A percentile compares a stretch with the other conserved stretches of the same genome.
These are phyloP conservation scores for Russula abietina DNA, from an alignment of 768 basidiomycete species.

Conservation along the genomic window DNA sequence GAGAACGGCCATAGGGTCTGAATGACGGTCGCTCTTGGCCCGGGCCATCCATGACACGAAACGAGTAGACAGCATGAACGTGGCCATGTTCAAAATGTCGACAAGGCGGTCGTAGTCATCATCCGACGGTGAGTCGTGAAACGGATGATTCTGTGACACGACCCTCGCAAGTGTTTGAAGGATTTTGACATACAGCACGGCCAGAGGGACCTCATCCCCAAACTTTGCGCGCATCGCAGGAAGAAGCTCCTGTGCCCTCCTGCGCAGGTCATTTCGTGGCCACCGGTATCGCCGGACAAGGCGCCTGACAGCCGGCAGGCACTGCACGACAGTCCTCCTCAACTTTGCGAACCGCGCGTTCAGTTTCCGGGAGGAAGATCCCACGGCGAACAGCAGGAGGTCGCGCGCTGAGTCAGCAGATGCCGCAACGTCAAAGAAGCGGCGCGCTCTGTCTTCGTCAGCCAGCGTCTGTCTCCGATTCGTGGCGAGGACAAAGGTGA, in stretches of 20 bases:
- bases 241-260: constrained; percentile 17
- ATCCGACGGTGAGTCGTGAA: neutral
- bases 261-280: constrained; percentile 10
- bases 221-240: constrained; percentile 11
- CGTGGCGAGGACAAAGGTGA: constrained; percentile 20
- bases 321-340: constrained; percentile 11
- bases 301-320: constrained; percentile 10
- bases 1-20: constrained; percentile 9
- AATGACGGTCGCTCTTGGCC: constrained; percentile 1
- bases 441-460: constrained; percentile 17
- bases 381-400: constrained; percentile 9
- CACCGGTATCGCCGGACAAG: constrained; percentile 15
- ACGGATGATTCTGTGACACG: neutral
- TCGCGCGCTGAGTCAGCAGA: constrained; percentile 7
- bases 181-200: constrained; percentile 12
- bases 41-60: constrained; percentile 17
- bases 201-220: constrained; percentile 9
- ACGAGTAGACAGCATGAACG: constrained; percentile 18
- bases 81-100: constrained; percentile 15
- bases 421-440: constrained; percentile 15
- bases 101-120: constrained; percentile 13
- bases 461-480: constrained; percentile 7
- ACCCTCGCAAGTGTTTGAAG: constrained; percentile 10
- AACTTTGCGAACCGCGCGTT: constrained; percentile 15
- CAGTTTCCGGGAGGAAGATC: constrained; percentile 15